Evolutionary conservation across 148 eudicot genomes (phyloP), one percentile per base, ranked within the genome.

Genomic region (Diospyros kaki): DNA sequence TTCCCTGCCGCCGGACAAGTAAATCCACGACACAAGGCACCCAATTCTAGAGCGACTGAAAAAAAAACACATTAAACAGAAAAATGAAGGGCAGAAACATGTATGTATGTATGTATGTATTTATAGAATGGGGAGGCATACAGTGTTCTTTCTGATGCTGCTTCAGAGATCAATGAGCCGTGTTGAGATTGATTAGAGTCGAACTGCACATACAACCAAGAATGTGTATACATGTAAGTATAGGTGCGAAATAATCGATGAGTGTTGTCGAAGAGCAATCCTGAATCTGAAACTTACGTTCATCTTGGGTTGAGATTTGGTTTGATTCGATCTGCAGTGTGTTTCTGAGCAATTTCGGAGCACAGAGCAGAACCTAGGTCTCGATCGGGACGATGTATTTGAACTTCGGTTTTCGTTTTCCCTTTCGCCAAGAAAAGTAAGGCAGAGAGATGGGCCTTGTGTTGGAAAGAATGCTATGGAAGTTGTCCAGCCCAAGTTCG

Each of bases 131-230:
- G 4, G 51, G 59, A 39, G 46, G 44, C 75, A n/a, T 58, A 72
- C 75, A 44, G 75, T 6, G 75, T 72, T 46, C 75, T 46, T 55
- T 72, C 75, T 72, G 66, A 59, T 44, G 75, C 75, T 17, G 66
- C 66, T 45, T 60, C 56, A 72, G 75, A 72, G 28, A 28, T 28
- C 17, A 60, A 1, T 28, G 39, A 60, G 58, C 48, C 28, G 42
- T 9, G 45, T 58, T 6, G 12, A 72, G 45, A 43, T 59, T 59
- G 75, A 46, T 60, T 72, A 50, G 56, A 72, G n/a, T 72, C 75
- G 5, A 72, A 10, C 75, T 72, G 75, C 75, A 59, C 2, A 58
- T 9, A 58, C 7, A 10, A n/a, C 13, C 9, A 41, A 12, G 15
- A 59, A 11, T 2, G 3, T 8, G 28, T 59, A 7, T 11, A n/a